A percentile compares a stretch with the other conserved stretches of the same genome.
These are phyloP conservation scores for Iris macrosiphon DNA, from an alignment of 106 monocot species.

Conservation along the genomic window DNA sequence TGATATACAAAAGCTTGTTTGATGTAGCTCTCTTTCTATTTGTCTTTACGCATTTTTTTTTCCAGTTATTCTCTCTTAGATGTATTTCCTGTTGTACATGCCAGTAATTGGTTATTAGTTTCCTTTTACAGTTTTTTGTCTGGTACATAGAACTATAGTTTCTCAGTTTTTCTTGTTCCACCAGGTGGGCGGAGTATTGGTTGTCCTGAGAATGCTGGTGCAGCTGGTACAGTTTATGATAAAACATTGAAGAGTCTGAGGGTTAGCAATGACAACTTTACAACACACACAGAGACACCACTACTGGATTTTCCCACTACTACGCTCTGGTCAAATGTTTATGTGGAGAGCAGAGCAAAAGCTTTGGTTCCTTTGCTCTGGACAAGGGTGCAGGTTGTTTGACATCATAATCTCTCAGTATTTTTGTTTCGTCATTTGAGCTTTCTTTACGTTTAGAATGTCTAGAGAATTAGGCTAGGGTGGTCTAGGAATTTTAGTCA, in stretches of 20 bases:
- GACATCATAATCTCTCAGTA: background rate
- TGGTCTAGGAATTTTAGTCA: no score
- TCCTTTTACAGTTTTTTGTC: no score
- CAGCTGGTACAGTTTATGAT: slow-evolving; percentile 82
- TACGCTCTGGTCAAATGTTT: slow-evolving; percentile 85
- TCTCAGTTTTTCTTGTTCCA: slow-evolving; percentile 8
- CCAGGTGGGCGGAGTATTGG: slow-evolving; percentile 85
- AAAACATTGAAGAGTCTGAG: slow-evolving; percentile 69
- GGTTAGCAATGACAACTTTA: slow-evolving; percentile 81
- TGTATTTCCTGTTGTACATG: no score
- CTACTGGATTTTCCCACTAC: slow-evolving; percentile 75
- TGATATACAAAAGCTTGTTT: no score
- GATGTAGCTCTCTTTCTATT: no score
- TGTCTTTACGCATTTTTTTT: no score
- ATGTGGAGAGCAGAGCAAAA: slow-evolving; percentile 76
- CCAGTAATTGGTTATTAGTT: no score
- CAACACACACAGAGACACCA: slow-evolving; percentile 87
- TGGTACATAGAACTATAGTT: no score
- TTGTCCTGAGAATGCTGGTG: slow-evolving; percentile 81
- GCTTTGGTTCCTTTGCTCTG: slow-evolving; percentile 92
- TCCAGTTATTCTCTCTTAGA: no score
- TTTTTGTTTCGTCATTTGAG: slow-evolving; percentile 1
- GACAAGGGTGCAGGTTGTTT: slow-evolving; percentile 84
- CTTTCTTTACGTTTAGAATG: background rate
- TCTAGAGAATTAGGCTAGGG: no score